Base-by-base conservation (phyloP, 305 asterid genomes). In the Solanum hybrid region DNA sequence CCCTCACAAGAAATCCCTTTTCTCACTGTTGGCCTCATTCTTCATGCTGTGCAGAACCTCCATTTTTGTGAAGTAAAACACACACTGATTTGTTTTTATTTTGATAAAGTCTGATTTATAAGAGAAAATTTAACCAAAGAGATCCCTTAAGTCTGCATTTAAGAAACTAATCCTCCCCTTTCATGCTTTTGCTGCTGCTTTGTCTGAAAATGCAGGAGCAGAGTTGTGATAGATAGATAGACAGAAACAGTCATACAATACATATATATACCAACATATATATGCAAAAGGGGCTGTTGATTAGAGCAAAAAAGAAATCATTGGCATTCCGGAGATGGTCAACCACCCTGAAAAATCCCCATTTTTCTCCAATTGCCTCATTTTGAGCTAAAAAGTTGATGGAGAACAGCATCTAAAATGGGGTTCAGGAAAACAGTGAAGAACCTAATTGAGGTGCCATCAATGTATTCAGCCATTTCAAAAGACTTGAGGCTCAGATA, bases 401-500 rank as follows among this genome's bases (percentile, higher is more conserved):
- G 65, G 65, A 51, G 65, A 51, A 15, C 65, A 15, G 22, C 22
- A 51, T 51, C 65, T 15, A 45, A 0, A 45, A 45, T 45, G 61
- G 61, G 57, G 61, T 14, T 45, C 20, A 45, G 61, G 61, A 45
- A 45, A 45, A 45, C 61, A 45, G 61, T 45, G 61, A 45, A 45
- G 61, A 45, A 14, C 61, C 61, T 45, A 45, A 45, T 45, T 24
- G 65, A 80, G 86, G 65, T 51, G n/a, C 68, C n/a, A 2, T 24
- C 34, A 39, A 37, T 80, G 22, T 80, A 80, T 80, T 24, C 68
- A 80, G 86, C 33, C 65, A 38, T 80, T 37, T 80, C 34, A 37
- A 38, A 80, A 12, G 65, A 37, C 86, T 14, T 61, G 90, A 89
- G 92, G 94, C 93, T 92, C 92, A 88, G 90, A 92, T 89, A 73